Conservation (phyloP, 2,329 filamentous ascomycete genomes). For the Ceratocystis cacaofunesta region DNA sequence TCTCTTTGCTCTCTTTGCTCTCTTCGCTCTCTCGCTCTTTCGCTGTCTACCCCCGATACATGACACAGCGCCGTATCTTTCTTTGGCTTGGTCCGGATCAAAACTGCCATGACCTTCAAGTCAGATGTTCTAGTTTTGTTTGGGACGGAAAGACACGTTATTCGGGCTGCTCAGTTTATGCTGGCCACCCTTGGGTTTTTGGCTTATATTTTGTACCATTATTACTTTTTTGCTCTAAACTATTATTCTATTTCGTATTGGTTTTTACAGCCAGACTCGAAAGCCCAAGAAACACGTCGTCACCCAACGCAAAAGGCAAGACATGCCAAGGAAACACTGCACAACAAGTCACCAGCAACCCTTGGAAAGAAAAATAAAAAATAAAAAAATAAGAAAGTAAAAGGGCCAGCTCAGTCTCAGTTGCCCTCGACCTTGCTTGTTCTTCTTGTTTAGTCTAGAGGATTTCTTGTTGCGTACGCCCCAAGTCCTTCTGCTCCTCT, state of each 20-base stretch:
- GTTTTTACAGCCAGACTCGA: not conserved
- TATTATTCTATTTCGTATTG: not conserved
- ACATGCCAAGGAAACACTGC: constrained; percentile 3
- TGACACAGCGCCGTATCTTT: too few species aligned
- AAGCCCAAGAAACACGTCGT: not conserved
- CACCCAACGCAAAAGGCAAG: constrained; percentile 5
- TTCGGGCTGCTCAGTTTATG: not conserved
- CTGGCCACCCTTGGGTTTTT: not conserved
- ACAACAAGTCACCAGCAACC: not conserved
- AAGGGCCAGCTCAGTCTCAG: not conserved
- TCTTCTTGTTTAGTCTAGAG: not conserved
- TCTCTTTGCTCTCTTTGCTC: too few species aligned
- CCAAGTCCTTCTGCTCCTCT: not conserved
- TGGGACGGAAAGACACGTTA: not conserved
- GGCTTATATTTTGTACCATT: not conserved
- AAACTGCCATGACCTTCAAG: too few species aligned
- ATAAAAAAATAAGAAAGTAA: not conserved
- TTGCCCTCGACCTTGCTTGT: not conserved
- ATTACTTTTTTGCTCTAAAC: not conserved
- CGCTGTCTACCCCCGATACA: too few species aligned
- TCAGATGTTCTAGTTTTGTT: too few species aligned
- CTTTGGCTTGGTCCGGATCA: too few species aligned
- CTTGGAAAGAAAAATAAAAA: not conserved
- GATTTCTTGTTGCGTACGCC: not conserved
- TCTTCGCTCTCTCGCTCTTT: too few species aligned